phyloP scores from a whole-genome alignment of 306 rosid genomes.

The Glycine soja region DNA sequence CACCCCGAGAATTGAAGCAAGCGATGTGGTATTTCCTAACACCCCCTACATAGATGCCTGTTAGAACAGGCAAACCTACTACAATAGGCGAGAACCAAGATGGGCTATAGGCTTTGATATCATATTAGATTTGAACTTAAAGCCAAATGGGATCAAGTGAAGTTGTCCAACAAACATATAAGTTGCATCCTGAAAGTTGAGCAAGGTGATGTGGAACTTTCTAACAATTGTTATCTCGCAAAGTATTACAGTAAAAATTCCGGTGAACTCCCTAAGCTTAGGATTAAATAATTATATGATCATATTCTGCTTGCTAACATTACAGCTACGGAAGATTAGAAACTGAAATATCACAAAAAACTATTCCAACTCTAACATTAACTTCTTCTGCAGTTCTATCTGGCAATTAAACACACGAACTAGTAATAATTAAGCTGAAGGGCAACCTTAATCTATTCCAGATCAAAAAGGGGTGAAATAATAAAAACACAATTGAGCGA shows the following conservation, averaged over 20 bases:
- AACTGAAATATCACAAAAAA: conserved; percentile 32
- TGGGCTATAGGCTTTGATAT: too few relatives aligned
- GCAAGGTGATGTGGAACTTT: too few relatives aligned
- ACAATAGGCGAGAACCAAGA: too few relatives aligned
- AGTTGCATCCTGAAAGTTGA: too few relatives aligned
- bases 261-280: not conserved
- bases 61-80: too few relatives aligned
- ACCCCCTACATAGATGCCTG: too few relatives aligned
- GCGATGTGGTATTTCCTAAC: too few relatives aligned
- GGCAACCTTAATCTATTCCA: conserved; percentile 23
- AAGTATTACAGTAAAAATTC: not conserved
- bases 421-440: conserved; percentile 38
- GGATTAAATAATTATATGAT: conserved; percentile 21
- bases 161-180: too few relatives aligned
- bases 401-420: conserved; percentile 27
- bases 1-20: too few relatives aligned
- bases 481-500: conserved; percentile 28
- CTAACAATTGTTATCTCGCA: conserved; percentile 3
- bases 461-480: conserved; percentile 42
- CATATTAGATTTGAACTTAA: too few relatives aligned
- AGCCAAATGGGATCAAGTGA: too few relatives aligned
- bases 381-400: conserved; percentile 37
- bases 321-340: not conserved
- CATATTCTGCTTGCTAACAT: conserved; percentile 27
- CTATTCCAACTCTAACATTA: conserved; percentile 37